phyloP scores from a whole-genome alignment of 768 basidiomycete species.

The Strobilomyces dryophilus region DNA sequence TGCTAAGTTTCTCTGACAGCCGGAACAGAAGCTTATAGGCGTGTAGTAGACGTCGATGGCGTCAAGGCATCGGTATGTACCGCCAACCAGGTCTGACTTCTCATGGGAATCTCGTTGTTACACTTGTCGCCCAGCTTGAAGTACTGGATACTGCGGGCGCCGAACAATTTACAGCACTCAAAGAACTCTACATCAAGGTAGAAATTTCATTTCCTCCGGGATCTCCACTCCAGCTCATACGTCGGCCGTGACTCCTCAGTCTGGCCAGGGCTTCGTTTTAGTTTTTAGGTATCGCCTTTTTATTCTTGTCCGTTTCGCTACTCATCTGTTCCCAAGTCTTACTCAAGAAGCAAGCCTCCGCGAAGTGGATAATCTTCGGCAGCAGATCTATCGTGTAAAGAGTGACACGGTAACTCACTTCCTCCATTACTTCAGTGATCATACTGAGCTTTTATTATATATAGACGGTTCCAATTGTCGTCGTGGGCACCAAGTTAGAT shows the following conservation, averaged over 20 bases:
- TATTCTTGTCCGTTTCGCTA: background rate
- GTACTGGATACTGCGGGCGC: conserved; percentile 81
- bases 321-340: conserved; percentile 42
- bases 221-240: background rate
- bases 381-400: conserved; percentile 79
- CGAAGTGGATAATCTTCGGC: conserved; percentile 75
- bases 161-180: conserved; percentile 80
- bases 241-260: conserved; percentile 32
- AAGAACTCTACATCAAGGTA: conserved; percentile 81
- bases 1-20: conserved; percentile 5
- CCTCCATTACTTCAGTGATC: background rate
- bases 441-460: conserved; percentile 6
- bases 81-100: conserved; percentile 1
- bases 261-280: conserved; percentile 73
- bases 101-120: conserved; percentile 12
- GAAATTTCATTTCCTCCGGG: background rate
- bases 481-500: conserved; percentile 85
- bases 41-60: conserved; percentile 62
- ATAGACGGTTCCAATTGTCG: conserved; percentile 71
- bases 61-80: conserved; percentile 47
- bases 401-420: conserved; percentile 51
- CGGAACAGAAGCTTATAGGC: conserved; percentile 64
- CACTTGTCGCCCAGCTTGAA: conserved; percentile 52
- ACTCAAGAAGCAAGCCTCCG: conserved; percentile 78
- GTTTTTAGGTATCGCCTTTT: conserved; percentile 62